Conservation (phyloP, 192 early-diverging fungal genomes). For the Coemansia erecta region DNA sequence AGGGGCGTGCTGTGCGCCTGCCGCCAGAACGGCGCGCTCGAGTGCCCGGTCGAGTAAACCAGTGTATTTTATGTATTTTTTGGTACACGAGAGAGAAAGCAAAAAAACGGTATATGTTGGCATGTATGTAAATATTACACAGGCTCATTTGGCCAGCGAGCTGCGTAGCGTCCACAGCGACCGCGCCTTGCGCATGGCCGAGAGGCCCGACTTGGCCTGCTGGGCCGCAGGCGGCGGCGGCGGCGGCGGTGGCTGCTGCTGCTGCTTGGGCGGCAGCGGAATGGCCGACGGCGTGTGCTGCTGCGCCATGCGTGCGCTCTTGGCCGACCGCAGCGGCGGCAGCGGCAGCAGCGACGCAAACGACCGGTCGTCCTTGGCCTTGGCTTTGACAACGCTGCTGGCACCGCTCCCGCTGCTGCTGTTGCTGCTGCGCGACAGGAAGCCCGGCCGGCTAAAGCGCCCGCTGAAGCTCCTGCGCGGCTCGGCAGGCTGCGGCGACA, state of each 20-base stretch:
- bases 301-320: too few species aligned
- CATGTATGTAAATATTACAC: too few species aligned
- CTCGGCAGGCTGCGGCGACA: neutral
- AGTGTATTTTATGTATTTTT: too few species aligned
- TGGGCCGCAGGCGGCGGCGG: neutral
- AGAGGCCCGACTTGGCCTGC: slow-evolving; percentile 16
- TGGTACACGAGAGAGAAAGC: too few species aligned
- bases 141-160: neutral
- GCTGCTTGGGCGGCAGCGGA: neutral
- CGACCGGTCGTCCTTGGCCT: neutral
- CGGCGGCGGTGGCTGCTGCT: slow-evolving; percentile 3
- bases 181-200: slow-evolving; percentile 32
- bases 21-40: slow-evolving; percentile 25
- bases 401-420: too few species aligned
- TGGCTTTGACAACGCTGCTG: too few species aligned
- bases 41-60: slow-evolving; percentile 6
- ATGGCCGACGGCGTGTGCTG: too few species aligned
- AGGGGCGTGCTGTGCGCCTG: slow-evolving; percentile 20
- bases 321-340: neutral
- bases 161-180: slow-evolving; percentile 36
- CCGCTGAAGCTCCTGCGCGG: slow-evolving; percentile 17
- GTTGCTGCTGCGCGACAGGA: slow-evolving; percentile 13
- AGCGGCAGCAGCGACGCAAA: slow-evolving; percentile 5
- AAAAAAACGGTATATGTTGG: too few species aligned
- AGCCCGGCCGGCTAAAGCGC: slow-evolving; percentile 15